A percentile compares a stretch with the other conserved stretches of the same genome.
phyloP scores from a whole-genome alignment of 176 grass and related monocot species.

The Cymbopogon citratus region DNA sequence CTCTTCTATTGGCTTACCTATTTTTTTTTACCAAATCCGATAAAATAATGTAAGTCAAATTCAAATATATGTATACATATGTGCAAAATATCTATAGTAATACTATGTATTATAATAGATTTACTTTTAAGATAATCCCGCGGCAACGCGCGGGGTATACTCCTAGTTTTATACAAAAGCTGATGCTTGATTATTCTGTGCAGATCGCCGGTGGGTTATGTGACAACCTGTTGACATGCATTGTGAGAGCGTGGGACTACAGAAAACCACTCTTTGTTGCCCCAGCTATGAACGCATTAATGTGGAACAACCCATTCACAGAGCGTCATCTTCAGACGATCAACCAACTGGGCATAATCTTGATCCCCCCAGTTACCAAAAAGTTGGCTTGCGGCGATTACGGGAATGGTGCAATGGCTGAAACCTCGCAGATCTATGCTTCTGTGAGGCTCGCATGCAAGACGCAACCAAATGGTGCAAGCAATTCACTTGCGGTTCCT shows the following conservation, averaged over 20 bases:
- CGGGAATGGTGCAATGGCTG: constrained; percentile 94
- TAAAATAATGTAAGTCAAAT: too few relatives aligned
- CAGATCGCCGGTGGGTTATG: constrained; percentile 86
- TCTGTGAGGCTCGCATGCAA: constrained; percentile 58
- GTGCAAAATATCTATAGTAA: too few relatives aligned
- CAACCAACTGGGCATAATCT: constrained; percentile 51
- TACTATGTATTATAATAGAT: too few relatives aligned
- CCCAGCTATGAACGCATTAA: constrained; percentile 93
- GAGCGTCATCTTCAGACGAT: constrained; percentile 56
- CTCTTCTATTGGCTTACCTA: too few relatives aligned
- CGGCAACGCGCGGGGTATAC: too few relatives aligned
- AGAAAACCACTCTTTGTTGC: constrained; percentile 74
- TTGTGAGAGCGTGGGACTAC: constrained; percentile 89
- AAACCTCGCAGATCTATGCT: constrained; percentile 49
- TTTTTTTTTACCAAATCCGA: too few relatives aligned
- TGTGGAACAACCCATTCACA: constrained; percentile 94
- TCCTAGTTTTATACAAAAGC: not conserved
- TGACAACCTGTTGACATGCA: constrained; percentile 94
- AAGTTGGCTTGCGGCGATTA: constrained; percentile 68
- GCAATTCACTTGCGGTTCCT: not conserved
- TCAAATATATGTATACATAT: too few relatives aligned
- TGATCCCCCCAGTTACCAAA: constrained; percentile 64
- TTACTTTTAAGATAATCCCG: too few relatives aligned
- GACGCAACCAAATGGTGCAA: not conserved
- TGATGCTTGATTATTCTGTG: constrained; percentile 9